Percentiles rank a stretch among this genome's conserved stretches.
Conservation (phyloP, 306 rosid species). For the Prunus kanzakura region DNA sequence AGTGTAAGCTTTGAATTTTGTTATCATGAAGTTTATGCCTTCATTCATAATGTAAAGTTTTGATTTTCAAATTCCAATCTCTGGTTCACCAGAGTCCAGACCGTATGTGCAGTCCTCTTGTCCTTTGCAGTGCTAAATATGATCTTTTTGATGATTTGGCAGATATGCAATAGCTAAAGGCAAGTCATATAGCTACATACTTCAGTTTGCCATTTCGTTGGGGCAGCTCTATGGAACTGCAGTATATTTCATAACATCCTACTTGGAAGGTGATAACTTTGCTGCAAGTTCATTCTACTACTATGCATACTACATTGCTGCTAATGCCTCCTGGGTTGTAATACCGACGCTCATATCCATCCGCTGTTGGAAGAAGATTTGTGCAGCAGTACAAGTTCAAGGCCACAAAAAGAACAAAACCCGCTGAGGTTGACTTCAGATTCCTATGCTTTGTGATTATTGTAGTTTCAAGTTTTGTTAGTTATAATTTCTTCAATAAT, state of each 20-base stretch:
- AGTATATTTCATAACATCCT: conserved; percentile 63
- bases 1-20: conserved; percentile 42
- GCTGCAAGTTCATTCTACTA: conserved; percentile 58
- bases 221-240: conserved; percentile 81
- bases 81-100: neutral
- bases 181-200: conserved; percentile 72
- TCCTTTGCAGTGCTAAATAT: neutral
- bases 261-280: conserved; percentile 77
- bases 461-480: neutral
- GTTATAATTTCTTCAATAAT: neutral
- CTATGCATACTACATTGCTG: conserved; percentile 68
- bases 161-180: conserved; percentile 75
- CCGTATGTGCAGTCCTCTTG: neutral
- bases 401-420: conserved; percentile 63
- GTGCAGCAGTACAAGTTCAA: conserved; percentile 46
- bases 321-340: conserved; percentile 69
- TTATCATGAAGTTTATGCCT: neutral
- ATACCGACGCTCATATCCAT: conserved; percentile 60
- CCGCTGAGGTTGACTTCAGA: conserved; percentile 42
- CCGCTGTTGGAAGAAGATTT: conserved; percentile 79
- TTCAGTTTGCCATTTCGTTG: conserved; percentile 79
- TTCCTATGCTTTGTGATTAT: neutral
- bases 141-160: conserved; percentile 18
- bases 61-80: neutral
- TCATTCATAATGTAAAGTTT: neutral